Evolutionary conservation across 257 asterid species (phyloP).

Genomic region (Solanum acaule): DNA sequence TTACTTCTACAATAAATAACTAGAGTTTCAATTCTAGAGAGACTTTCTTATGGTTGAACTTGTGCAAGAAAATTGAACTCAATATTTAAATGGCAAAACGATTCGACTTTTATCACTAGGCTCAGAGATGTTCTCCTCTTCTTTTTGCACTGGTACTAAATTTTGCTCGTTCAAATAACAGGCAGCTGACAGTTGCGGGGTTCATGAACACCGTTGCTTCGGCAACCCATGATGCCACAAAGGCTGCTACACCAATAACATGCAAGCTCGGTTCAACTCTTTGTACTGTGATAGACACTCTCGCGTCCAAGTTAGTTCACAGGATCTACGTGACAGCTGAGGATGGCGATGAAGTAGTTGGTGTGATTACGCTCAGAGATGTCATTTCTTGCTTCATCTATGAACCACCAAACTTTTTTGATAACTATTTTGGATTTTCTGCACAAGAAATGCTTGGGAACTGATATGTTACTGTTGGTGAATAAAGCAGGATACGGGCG

Average conservation of each 20-base stretch:
- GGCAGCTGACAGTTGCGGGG: conserved; percentile 65
- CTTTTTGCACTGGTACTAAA: neutral
- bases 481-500: neutral
- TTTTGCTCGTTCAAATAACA: conserved; percentile 7
- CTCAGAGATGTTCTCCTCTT: neutral
- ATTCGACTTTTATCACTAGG: neutral
- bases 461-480: neutral
- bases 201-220: conserved; percentile 45
- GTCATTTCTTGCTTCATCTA: conserved; percentile 75
- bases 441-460: conserved; percentile 44
- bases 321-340: conserved; percentile 63
- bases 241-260: conserved; percentile 51
- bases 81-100: neutral
- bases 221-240: conserved; percentile 27
- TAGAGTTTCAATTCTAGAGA: neutral
- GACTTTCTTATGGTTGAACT: neutral
- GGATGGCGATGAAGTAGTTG: conserved; percentile 25
- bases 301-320: conserved; percentile 52
- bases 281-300: conserved; percentile 48
- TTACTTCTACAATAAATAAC: neutral
- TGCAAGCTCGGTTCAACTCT: conserved; percentile 63
- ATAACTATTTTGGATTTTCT: conserved; percentile 52
- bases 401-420: conserved; percentile 74
- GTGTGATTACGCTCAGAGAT: conserved; percentile 77
- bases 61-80: neutral